Evolutionary conservation across 2,329 filamentous ascomycete genomes (phyloP).

Genomic region (Epichloe coenophiala): DNA sequence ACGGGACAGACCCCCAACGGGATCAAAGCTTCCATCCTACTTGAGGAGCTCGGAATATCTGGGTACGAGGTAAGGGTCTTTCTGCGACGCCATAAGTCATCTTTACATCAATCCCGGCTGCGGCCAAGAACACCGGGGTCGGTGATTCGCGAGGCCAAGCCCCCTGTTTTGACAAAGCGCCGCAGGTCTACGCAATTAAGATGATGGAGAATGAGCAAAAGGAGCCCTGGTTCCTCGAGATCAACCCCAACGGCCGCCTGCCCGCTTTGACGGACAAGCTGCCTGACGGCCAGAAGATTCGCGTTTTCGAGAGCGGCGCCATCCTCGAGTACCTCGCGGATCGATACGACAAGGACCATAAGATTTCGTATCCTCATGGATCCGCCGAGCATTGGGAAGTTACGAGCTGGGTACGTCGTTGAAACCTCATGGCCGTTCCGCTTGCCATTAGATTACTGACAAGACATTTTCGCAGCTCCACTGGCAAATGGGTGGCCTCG

Average conservation of each 20-base stretch:
- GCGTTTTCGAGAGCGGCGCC: slow-evolving; percentile 69
- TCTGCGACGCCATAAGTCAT: not conserved
- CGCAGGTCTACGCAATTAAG: slow-evolving; percentile 46
- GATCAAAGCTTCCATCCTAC: slow-evolving; percentile 74
- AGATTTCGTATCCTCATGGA: slow-evolving; percentile 64
- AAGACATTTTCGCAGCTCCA: slow-evolving; percentile 29
- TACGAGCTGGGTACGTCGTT: slow-evolving; percentile 53
- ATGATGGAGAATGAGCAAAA: slow-evolving; percentile 68
- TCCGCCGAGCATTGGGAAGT: slow-evolving; percentile 65
- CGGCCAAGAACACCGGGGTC: too few relatives aligned
- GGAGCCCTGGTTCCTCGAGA: slow-evolving; percentile 73
- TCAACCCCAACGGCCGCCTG: slow-evolving; percentile 89
- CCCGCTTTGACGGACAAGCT: slow-evolving; percentile 75
- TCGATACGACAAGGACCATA: slow-evolving; percentile 68
- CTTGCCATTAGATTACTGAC: not conserved
- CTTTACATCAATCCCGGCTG: too few relatives aligned
- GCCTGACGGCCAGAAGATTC: slow-evolving; percentile 57
- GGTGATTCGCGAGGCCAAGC: not conserved
- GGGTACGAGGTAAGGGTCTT: slow-evolving; percentile 51
- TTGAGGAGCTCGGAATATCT: slow-evolving; percentile 66
- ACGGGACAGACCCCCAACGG: slow-evolving; percentile 78
- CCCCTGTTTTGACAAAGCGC: not conserved
- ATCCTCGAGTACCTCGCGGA: slow-evolving; percentile 78
- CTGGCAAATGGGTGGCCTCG: slow-evolving; percentile 68
- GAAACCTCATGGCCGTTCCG: not conserved